These are phyloP conservation scores for Forsythia suspensa DNA, from an alignment of 257 asterid genomes.

Conservation along the genomic window DNA sequence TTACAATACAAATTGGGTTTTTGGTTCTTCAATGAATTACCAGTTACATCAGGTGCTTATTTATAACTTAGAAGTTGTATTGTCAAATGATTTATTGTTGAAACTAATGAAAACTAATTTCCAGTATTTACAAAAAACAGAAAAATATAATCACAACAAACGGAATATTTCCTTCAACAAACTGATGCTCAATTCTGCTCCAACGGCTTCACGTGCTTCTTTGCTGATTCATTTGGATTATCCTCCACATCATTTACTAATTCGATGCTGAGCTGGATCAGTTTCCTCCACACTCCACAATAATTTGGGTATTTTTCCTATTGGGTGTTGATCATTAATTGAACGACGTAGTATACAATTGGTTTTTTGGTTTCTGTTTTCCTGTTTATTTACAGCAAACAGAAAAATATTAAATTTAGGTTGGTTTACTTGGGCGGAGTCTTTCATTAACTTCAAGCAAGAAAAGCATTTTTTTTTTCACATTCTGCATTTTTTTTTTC, in stretches of 20 bases:
- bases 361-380: background rate
- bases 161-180: background rate
- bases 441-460: background rate
- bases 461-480: background rate
- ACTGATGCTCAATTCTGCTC: background rate
- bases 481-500: too few relatives aligned
- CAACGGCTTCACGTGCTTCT: background rate
- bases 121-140: background rate
- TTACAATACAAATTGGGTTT: background rate
- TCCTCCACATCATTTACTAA: background rate
- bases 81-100: background rate
- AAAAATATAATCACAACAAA: background rate
- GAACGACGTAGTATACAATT: background rate
- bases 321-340: background rate
- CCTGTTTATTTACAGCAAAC: background rate
- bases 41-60: background rate
- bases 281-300: background rate
- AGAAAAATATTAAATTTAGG: background rate
- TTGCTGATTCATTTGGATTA: background rate
- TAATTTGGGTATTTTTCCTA: background rate
- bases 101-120: background rate
- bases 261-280: background rate
- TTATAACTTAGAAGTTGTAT: background rate
- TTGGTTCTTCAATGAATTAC: background rate
- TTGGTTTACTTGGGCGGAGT: constrained; percentile 1